phyloP scores from a whole-genome alignment of 208 protist genomes.

The Leptomonas seymouri region DNA sequence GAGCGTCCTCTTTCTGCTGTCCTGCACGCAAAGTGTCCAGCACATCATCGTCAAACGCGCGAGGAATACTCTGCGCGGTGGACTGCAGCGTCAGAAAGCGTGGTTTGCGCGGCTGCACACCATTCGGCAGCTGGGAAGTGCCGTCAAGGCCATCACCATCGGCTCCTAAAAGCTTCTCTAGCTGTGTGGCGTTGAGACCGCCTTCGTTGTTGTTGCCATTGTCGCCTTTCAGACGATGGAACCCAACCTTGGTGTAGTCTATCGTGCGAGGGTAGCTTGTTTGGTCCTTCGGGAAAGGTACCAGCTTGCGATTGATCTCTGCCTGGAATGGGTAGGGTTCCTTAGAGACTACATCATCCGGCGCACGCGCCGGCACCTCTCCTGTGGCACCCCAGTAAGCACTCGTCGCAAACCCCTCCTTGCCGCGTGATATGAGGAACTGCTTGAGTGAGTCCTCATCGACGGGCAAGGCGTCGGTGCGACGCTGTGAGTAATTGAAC shows the following conservation, averaged over 20 bases:
- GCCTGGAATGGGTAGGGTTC: slow-evolving; percentile 76
- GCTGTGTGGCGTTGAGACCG: slow-evolving; percentile 69
- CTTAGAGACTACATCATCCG: slow-evolving; percentile 61
- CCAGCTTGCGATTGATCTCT: slow-evolving; percentile 86
- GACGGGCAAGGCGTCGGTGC: slow-evolving; percentile 17
- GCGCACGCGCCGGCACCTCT: slow-evolving; percentile 73
- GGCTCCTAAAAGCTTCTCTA: slow-evolving; percentile 39
- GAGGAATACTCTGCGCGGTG: slow-evolving; percentile 64
- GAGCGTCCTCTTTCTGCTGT: slow-evolving; percentile 44
- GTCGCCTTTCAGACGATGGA: slow-evolving; percentile 60
- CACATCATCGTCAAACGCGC: slow-evolving; percentile 67
- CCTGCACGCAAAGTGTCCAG: slow-evolving; percentile 57
- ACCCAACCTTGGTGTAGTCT: slow-evolving; percentile 70
- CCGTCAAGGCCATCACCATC: slow-evolving; percentile 9
- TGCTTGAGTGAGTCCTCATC: slow-evolving; percentile 60
- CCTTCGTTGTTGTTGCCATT: slow-evolving; percentile 36
- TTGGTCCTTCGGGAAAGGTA: slow-evolving; percentile 74
- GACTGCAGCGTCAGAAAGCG: slow-evolving; percentile 70
- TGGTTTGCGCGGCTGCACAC: slow-evolving; percentile 40
- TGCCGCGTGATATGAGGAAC: slow-evolving; percentile 47
- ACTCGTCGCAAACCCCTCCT: slow-evolving; percentile 77
- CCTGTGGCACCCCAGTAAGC: slow-evolving; percentile 85
- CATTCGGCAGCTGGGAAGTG: background rate
- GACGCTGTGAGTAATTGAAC: slow-evolving; percentile 44
- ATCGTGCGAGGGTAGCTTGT: slow-evolving; percentile 77